Percentiles rank a stretch among this genome's conserved stretches.
phyloP scores from a whole-genome alignment of 2,329 filamentous ascomycete species.

The Pyricularia pennisetigena region DNA sequence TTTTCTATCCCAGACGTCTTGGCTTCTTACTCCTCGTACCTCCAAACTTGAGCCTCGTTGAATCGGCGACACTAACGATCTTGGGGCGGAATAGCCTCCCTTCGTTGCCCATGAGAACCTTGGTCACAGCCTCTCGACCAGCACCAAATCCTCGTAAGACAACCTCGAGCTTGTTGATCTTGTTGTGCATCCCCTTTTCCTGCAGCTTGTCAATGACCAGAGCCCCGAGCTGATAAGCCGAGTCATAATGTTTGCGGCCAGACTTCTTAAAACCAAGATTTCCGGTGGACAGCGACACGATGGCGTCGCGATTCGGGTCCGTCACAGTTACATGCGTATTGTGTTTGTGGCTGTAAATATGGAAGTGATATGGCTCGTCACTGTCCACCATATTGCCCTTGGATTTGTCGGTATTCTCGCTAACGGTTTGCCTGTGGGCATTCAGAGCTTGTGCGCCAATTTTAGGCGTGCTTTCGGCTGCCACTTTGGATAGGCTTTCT shows the following conservation, averaged over 20 bases:
- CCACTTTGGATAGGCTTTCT: not conserved
- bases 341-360: constrained; percentile 81
- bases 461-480: not conserved
- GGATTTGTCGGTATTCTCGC: not conserved
- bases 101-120: constrained; percentile 80
- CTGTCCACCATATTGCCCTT: constrained; percentile 10
- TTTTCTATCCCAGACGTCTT: constrained; percentile 60
- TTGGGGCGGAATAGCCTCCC: constrained; percentile 64
- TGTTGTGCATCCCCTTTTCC: constrained; percentile 66
- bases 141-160: constrained; percentile 76
- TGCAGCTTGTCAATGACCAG: constrained; percentile 78
- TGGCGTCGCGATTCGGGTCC: constrained; percentile 65
- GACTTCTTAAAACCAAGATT: constrained; percentile 88
- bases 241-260: constrained; percentile 74
- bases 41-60: constrained; percentile 89
- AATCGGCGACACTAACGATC: constrained; percentile 73
- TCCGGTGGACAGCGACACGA: constrained; percentile 73
- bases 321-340: constrained; percentile 92
- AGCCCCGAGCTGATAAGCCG: constrained; percentile 79
- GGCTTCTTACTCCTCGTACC: constrained; percentile 78
- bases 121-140: constrained; percentile 81
- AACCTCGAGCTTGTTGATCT: constrained; percentile 71
- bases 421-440: not conserved
- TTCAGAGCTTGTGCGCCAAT: not conserved
- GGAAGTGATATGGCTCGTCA: constrained; percentile 68